Evolutionary conservation across 2,329 filamentous ascomycete genomes (phyloP).

Genomic region (Fusarium algeriense): DNA sequence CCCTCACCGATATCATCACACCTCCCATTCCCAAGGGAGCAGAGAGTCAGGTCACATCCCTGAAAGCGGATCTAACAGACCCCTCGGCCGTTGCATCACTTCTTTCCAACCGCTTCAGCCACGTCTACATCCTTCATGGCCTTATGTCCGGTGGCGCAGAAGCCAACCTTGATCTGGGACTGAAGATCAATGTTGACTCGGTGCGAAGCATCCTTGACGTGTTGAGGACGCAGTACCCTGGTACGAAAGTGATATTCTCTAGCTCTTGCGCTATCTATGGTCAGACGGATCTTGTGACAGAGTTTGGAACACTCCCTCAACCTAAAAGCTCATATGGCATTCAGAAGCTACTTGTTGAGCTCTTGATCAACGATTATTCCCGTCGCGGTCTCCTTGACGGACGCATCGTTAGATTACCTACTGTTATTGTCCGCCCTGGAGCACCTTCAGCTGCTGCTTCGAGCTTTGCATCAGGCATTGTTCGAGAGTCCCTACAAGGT

Average conservation of each 20-base stretch:
- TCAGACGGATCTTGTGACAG: conserved; percentile 23
- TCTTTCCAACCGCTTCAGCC: conserved; percentile 53
- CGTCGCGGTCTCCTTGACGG: conserved; percentile 68
- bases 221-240: conserved; percentile 58
- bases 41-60: conserved; percentile 46
- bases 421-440: conserved; percentile 70
- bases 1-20: conserved; percentile 68
- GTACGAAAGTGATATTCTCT: conserved; percentile 68
- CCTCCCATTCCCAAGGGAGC: conserved; percentile 60
- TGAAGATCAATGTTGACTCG: conserved; percentile 70
- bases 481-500: conserved; percentile 66
- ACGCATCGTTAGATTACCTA: conserved; percentile 68
- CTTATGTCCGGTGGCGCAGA: conserved; percentile 74
- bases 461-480: conserved; percentile 71
- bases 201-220: conserved; percentile 66
- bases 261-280: conserved; percentile 73
- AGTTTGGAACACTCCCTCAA: conserved; percentile 52
- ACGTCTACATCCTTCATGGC: conserved; percentile 70
- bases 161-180: conserved; percentile 65
- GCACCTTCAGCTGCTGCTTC: conserved; percentile 71
- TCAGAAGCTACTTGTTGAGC: conserved; percentile 71
- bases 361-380: conserved; percentile 50
- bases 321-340: conserved; percentile 70
- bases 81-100: conserved; percentile 45
- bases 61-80: conserved; percentile 45